phyloP scores from a whole-genome alignment of 345 rosid genomes.

The Eucalyptus dawsonii region DNA sequence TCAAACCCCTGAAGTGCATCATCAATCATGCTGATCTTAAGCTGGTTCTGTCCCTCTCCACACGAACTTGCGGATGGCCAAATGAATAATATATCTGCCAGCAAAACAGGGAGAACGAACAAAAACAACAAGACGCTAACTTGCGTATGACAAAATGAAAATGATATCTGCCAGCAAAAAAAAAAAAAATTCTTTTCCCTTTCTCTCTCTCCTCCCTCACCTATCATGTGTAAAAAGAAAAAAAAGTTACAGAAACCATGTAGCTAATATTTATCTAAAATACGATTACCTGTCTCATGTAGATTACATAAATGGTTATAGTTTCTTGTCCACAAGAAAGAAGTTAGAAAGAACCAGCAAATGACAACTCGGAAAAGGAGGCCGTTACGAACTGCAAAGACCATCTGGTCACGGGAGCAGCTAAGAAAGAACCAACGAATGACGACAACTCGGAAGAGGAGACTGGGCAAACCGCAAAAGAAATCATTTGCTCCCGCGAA shows the following conservation, averaged over 20 bases:
- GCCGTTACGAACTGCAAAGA: neutral
- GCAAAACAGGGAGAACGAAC: neutral
- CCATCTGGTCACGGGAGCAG: neutral
- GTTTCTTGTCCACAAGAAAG: neutral
- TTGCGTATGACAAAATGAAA: no score
- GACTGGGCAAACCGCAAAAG: neutral
- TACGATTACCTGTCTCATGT: neutral
- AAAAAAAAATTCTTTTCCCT: neutral
- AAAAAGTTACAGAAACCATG: no score
- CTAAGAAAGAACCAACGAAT: neutral
- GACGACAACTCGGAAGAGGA: no score
- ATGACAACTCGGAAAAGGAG: neutral
- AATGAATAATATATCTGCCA: neutral
- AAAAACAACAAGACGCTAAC: no score
- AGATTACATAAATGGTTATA: neutral
- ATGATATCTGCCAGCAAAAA: no score
- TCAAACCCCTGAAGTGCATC: neutral
- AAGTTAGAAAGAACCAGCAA: neutral
- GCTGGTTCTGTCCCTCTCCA: neutral
- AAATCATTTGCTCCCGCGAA: neutral
- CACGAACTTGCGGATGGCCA: neutral
- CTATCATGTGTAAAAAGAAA: neutral
- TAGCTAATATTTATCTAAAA: no score
- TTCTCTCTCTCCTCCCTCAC: neutral
- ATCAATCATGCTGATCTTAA: neutral